Conservation (phyloP, 2,329 filamentous ascomycete species). For the Diplodia scrobiculata region DNA sequence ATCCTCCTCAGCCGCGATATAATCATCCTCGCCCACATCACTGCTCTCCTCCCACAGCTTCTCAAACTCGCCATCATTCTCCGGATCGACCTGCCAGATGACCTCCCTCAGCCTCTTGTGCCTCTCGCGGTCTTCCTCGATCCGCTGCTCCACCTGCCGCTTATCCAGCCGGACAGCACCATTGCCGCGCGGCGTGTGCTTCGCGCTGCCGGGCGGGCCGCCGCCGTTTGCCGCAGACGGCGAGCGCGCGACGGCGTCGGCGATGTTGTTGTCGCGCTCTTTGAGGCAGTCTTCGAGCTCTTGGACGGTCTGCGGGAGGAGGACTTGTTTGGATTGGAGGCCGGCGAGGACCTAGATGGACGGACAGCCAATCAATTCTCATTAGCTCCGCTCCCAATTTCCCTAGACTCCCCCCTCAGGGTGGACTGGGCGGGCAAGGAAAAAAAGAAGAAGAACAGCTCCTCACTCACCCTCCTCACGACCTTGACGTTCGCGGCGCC, state of each 20-base stretch:
- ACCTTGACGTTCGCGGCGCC: conserved; percentile 94
- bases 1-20: conserved; percentile 75
- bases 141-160: conserved; percentile 88
- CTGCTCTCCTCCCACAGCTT: conserved; percentile 86
- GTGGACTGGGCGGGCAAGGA: too few species aligned
- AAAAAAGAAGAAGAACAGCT: too few species aligned
- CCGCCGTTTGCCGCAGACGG: conserved; percentile 32
- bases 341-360: conserved; percentile 64
- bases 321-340: conserved; percentile 69
- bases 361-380: background rate
- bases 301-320: conserved; percentile 71
- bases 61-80: conserved; percentile 70
- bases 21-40: conserved; percentile 85
- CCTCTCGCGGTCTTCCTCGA: conserved; percentile 93
- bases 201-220: conserved; percentile 26
- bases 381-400: background rate
- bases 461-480: conserved; percentile 68
- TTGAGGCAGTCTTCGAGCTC: conserved; percentile 84
- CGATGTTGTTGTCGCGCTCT: conserved; percentile 68
- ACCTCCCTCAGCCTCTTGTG: conserved; percentile 90
- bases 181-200: conserved; percentile 34
- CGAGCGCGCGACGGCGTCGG: conserved; percentile 35
- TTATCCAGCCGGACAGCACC: conserved; percentile 67
- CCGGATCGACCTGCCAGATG: conserved; percentile 81
- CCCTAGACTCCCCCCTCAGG: too few species aligned